Base-by-base conservation (phyloP, 192 early-diverging fungal genomes). In the Allomyces javanicus region DNA sequence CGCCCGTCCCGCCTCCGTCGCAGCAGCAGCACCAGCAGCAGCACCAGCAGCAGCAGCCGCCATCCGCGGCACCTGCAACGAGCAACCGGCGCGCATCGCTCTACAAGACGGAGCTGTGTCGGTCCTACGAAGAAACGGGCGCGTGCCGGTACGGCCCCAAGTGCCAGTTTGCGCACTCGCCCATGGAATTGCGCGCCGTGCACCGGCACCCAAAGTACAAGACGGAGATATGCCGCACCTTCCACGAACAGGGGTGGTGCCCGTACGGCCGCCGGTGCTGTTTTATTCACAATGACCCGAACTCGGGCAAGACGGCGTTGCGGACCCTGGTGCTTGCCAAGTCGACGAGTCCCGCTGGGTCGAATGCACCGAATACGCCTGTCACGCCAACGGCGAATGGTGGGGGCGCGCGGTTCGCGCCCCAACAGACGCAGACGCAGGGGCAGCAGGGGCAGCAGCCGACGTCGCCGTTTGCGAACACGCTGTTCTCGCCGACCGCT, bases 261-360 rank as follows among this genome's bases (percentile, higher is more conserved):
- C 88, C 87, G 4, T 98, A 95, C 72, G 92, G 92, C 24, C 86
- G 85, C 68, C 89, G 95, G 43, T 98, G 95, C 75, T 93, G 91
- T 66, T 98, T 98, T 73, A 86, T 93, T 62, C 93, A 96, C 67
- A 82, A 76, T 9, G 72, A 75, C 3, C 50, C 21, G 12, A 21
- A 21, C 14, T 58, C 50, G 17, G 12, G 12, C 4, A 58, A 58
- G 21, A 40, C 33, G 33, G 33, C 33, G 12, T 21, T 58, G 50
- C 21, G 50, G 4, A 58, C 50, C 0, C 17, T 58, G 7, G 50
- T 58, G 1, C 17, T 58, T 2, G 21, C 50, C 50, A 58, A 14
- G 50, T 21, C 50, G 50, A 3, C 50, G 50, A 58, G 21, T n/a
- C 50, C 50, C 12, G 17, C 50, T 0, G 50, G 50, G 1, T 14